Evolutionary conservation across 306 rosid species (phyloP), one percentile per base, ranked within the genome.

Genomic region (Hippophae tibetana): DNA sequence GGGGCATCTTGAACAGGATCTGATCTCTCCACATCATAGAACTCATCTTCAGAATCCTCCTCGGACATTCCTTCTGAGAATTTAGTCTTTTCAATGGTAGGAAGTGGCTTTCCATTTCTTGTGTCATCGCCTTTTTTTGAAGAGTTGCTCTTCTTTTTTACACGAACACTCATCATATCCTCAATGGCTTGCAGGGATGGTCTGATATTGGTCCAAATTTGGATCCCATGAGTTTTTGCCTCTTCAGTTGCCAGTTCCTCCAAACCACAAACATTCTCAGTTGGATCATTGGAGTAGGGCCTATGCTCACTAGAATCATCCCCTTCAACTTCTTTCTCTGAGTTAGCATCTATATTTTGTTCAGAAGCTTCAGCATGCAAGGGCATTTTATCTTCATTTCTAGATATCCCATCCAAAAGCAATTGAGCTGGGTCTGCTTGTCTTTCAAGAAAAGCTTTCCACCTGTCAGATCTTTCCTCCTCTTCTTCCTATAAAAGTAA

Each of bases 1-100:
- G 90, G 82, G 69, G 51, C 67, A 71, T 93, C 99, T 54, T 69
- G 79, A 71, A 70, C 77, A 54, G 90, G 95, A 74, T 93, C 99
- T 7, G 95, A 86, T 83, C 88, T 86, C 78, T 93, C 99, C 42
- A 81, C 95, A 58, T 93, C 99, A 67, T 89, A 93, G 64, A 86
- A 93, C 73, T 82, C 99, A n/a, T 93, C 99, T 49, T 93, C 99
- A 9, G 99, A 93, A 63, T 93, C 99, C 69, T 93, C 99, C 74
- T 86, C 99, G 48, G 77, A 84, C 47, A 72, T 74, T 68, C 88
- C 95, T 62, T 78, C 86, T 31, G 77, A 69, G 52, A 86, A 68
- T 75, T 74, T 83, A 65, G 73, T 76, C 74, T 80, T 93, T 54
- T 84, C 95, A 11, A 69, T 27, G 42, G 80, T 64, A 53, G 75